Percentiles rank a stretch among this genome's conserved stretches.
Evolutionary conservation across 352 stramenopile species (phyloP).

Genomic region (Saprolegnia diclina): DNA sequence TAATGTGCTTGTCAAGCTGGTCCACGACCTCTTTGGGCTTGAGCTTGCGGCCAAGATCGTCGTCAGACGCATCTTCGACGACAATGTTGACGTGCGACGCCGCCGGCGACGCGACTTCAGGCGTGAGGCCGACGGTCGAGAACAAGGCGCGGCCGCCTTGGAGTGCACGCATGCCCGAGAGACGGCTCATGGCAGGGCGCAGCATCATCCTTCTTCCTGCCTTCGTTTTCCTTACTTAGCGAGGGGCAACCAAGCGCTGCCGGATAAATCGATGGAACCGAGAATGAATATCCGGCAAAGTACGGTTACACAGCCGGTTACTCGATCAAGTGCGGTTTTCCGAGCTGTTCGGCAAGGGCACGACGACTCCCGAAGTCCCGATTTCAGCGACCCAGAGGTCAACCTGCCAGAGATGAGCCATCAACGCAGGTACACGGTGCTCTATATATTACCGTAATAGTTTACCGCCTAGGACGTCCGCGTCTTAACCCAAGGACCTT

Average conservation of each 20-base stretch:
- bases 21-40: slow-evolving; percentile 90
- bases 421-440: no score
- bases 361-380: no score
- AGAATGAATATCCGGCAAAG: not conserved
- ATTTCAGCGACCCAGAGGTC: no score
- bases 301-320: not conserved
- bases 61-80: slow-evolving; percentile 20
- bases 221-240: slow-evolving; percentile 3
- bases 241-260: slow-evolving; percentile 8
- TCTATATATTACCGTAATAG: no score
- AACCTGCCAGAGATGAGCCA: no score
- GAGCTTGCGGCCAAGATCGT: slow-evolving; percentile 37
- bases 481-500: no score
- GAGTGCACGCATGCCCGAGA: not conserved
- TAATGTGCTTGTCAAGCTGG: slow-evolving; percentile 94
- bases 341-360: not conserved
- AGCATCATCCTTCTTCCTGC: not conserved
- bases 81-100: slow-evolving; percentile 19
- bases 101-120: not conserved
- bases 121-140: not conserved
- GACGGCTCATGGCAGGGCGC: not conserved
- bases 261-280: slow-evolving; percentile 20
- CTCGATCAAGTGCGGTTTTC: slow-evolving; percentile 1
- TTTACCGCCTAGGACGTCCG: no score
- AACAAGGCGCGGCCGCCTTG: not conserved